Evolutionary conservation across 768 basidiomycete species (phyloP).

Genomic region (Auricularia sp.): DNA sequence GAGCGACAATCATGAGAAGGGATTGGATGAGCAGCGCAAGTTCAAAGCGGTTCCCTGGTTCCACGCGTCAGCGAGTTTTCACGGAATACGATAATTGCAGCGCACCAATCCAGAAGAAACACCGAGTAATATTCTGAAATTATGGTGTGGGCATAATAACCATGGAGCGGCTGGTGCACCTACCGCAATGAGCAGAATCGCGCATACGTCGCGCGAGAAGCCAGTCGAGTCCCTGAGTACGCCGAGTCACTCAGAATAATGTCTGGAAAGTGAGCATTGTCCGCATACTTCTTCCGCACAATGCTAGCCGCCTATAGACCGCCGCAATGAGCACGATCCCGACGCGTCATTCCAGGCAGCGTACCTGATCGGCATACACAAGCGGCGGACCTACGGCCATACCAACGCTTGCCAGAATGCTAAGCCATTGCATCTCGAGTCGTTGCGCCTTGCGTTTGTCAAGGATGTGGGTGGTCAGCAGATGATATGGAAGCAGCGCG

Average conservation of each 20-base stretch:
- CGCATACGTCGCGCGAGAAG: constrained; percentile 80
- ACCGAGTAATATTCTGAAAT: constrained; percentile 76
- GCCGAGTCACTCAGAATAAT: constrained; percentile 2
- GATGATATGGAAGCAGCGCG: too few relatives aligned
- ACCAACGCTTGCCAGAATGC: background rate
- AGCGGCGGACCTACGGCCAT: constrained; percentile 56
- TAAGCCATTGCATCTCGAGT: background rate
- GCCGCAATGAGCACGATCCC: background rate
- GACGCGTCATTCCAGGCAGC: background rate
- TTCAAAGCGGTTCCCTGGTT: constrained; percentile 58
- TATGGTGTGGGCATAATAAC: background rate
- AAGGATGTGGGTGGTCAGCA: too few relatives aligned
- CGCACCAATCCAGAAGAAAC: constrained; percentile 69
- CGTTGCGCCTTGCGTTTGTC: too few relatives aligned
- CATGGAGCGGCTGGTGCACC: background rate
- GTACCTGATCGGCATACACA: constrained; percentile 56
- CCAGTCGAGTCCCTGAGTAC: constrained; percentile 63
- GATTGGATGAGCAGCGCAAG: constrained; percentile 69
- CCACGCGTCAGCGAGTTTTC: background rate
- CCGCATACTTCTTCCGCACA: constrained; percentile 54
- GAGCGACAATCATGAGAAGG: constrained; percentile 73
- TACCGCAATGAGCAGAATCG: constrained; percentile 49
- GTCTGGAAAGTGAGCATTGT: constrained; percentile 1
- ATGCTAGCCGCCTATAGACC: constrained; percentile 59
- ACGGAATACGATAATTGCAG: background rate